Conservation (phyloP, 768 basidiomycete species). For the Rubroboletus satanas region DNA sequence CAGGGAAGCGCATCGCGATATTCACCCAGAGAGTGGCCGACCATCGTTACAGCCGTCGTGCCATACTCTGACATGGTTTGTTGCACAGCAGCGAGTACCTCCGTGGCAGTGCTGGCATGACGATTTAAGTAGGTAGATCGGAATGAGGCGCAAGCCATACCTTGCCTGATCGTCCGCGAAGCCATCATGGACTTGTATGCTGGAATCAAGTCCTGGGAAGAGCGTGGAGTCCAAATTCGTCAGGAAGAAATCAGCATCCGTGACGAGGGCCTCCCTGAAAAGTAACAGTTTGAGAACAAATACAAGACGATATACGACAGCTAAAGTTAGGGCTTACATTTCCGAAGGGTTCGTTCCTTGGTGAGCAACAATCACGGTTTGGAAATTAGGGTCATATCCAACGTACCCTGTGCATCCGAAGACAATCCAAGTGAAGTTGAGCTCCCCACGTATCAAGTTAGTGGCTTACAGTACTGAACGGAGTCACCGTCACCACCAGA, state of each 20-base stretch:
- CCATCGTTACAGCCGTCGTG: constrained; percentile 39
- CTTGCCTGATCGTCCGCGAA: constrained; percentile 42
- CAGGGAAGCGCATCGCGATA: not conserved
- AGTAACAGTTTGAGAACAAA: not conserved
- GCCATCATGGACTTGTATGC: constrained; percentile 44
- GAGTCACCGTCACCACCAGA: constrained; percentile 44
- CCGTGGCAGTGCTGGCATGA: constrained; percentile 35
- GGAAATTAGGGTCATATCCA: constrained; percentile 42
- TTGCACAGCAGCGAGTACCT: constrained; percentile 44
- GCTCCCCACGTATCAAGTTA: not conserved
- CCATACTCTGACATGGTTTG: constrained; percentile 34
- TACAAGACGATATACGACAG: not conserved
- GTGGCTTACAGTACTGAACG: constrained; percentile 40
- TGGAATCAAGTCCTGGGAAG: constrained; percentile 47
- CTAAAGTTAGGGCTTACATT: constrained; percentile 20
- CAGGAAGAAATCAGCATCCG: constrained; percentile 40
- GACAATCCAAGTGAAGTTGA: not conserved
- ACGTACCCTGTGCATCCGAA: constrained; percentile 42
- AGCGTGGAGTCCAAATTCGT: constrained; percentile 34
- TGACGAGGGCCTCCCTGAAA: constrained; percentile 35
- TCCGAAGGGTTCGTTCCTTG: constrained; percentile 33
- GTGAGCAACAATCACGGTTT: constrained; percentile 37
- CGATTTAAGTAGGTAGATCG: not conserved
- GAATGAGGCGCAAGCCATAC: constrained; percentile 30
- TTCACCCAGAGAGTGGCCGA: constrained; percentile 43